Base-by-base conservation (phyloP, 1,139 yeast genomes). In the Hyphopichia pseudoburtonii region DNA sequence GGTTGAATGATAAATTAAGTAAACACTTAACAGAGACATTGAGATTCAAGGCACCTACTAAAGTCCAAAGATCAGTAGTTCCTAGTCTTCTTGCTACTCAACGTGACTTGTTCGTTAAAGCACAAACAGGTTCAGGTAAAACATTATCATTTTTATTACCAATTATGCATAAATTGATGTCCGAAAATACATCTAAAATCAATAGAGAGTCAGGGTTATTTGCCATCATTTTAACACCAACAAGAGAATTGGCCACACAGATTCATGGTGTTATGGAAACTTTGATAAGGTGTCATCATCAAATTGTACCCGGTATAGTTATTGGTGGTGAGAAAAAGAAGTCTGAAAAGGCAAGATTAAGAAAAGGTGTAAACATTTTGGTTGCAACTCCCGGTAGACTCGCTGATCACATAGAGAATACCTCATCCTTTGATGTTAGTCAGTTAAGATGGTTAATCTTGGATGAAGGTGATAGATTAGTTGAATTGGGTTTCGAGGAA, bases 71-170 rank as follows among this genome's bases (percentile, higher is more conserved):
- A 46, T 66, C 82, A 6, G 94, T 86, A 0, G 68, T 90, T n/a
- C 96, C 97, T 2, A 72, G 74, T 34, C 62, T 92, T 40, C 51
- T 82, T 3, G 42, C 56, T 40, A 64, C 73, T 15, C 75, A 80
- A 33, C 62, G 73, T 23, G 97, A 90, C 60, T 65, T 88, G 40
- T 85, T 90, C 48, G 86, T 89, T 35, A 94, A 87, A 54, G 96
- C 97, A 0, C 97, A 89, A 60, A 90, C 97, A 0, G 97, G 97
- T 37, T 87, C 96, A 0, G 97, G 97, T 60, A 90, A 90, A 57
- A 89, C 97, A 0, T 64, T 90, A 42, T 82, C 97, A 0, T 92
- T 87, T 57, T 68, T 84, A 11, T 66, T 92, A 33, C 98, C 98
- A 0, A 81, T 92, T n/a, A 62, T 87, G 46, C 80, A 83, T 46